Base-by-base conservation (phyloP, 2,329 filamentous ascomycete genomes). In the Beauveria scarabaeidicola region DNA sequence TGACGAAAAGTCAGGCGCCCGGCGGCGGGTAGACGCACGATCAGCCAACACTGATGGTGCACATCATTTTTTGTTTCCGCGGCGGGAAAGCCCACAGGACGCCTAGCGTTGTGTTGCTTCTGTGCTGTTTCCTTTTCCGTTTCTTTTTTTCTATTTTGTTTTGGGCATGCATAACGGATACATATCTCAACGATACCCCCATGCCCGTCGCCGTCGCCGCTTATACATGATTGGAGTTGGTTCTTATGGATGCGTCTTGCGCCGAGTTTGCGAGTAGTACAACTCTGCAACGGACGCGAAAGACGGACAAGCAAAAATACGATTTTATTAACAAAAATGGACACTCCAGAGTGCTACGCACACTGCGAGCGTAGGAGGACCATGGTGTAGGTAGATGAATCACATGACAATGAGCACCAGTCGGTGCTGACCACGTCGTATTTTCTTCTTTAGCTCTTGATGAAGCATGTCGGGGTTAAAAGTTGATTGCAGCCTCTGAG, bases 181-280 rank as follows among this genome's bases (percentile, higher is more conserved):
- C 51, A 61, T 59, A 61, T 61, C 60, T 61, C 60, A 61, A 61
- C 60, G 60, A 61, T 61, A 61, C 60, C 60, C 60, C 60, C 60
- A 48, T 60, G 46, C 58, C 58, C 58, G 58, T 52, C 58, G 58
- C 40, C 58, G 58, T 56, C 44, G 58, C 46, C 58, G 58, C 58
- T 60, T 56, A 52, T 59, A 60, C 58, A 56, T 60, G 52, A 56
- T 55, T 60, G 58, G 52, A 55, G 58, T 60, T 56, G 57, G 57
- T 59, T 59, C 57, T 47, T 52, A 52, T 58, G 47, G 47, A 44
- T 52, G 38, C 55, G 46, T 44, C 44, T 46, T 50, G 44, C 32
- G 23, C 15, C 44, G 54, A 50, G 54, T 41, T 44, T 32, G 32
- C 21, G 21, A 29, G 21, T 17, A 38, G 36, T 13, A 17, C 32